Conservation (phyloP, 805 yeast genomes). For the Hanseniaspora thailandica region DNA sequence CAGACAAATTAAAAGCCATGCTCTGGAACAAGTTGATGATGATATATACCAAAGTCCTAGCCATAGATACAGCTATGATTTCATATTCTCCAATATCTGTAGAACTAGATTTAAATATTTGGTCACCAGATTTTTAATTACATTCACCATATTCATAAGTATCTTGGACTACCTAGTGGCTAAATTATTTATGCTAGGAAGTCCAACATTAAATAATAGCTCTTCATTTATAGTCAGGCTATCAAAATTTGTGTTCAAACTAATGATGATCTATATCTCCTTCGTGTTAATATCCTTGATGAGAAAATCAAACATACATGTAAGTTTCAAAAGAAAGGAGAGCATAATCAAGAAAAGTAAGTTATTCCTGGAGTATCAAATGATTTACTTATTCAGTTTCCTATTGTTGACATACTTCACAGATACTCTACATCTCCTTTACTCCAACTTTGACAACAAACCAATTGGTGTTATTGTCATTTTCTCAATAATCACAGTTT, state of each 20-base stretch:
- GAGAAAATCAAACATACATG: slow-evolving; percentile 34
- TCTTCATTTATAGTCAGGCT: not conserved
- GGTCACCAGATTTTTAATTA: slow-evolving; percentile 28
- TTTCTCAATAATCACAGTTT: slow-evolving; percentile 33
- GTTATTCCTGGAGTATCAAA: not conserved
- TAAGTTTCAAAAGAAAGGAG: slow-evolving; percentile 21
- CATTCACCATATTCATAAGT: slow-evolving; percentile 18
- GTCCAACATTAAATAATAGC: too few species aligned
- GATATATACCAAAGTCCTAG: not conserved
- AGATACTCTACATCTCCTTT: not conserved
- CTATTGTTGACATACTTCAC: not conserved
- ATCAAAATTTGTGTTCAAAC: not conserved
- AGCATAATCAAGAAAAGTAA: not conserved
- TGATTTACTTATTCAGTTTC: slow-evolving; percentile 4
- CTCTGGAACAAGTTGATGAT: not conserved
- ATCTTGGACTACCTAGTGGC: not conserved
- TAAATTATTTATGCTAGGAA: not conserved
- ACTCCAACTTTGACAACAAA: slow-evolving; percentile 6
- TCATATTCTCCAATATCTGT: slow-evolving; percentile 33
- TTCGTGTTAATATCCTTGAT: slow-evolving; percentile 30
- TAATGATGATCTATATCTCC: slow-evolving; percentile 21
- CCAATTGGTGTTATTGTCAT: not conserved
- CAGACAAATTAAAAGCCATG: slow-evolving; percentile 1
- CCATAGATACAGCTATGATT: slow-evolving; percentile 28
- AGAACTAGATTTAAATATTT: slow-evolving; percentile 33